Evolutionary conservation across 2,329 filamentous ascomycete species (phyloP).

Genomic region (Alternaria triticina): DNA sequence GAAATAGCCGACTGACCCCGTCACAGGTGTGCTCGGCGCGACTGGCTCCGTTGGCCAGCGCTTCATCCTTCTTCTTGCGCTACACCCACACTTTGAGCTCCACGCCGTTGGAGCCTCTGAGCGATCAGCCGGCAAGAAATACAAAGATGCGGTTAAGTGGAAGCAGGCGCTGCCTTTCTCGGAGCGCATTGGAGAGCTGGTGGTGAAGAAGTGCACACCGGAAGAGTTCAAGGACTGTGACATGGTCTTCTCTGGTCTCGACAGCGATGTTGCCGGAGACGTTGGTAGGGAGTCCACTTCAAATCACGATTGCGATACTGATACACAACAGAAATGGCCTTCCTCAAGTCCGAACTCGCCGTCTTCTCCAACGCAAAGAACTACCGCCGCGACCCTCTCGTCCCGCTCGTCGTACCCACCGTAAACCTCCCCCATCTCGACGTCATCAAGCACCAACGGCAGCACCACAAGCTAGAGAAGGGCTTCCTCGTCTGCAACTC

Average conservation of each 20-base stretch:
- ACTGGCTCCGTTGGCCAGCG: conserved; percentile 95
- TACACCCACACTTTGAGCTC: conserved; percentile 85
- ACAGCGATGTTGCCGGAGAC: conserved; percentile 90
- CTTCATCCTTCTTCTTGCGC: conserved; percentile 88
- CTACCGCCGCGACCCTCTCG: conserved; percentile 86
- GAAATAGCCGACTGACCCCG: conserved; percentile 15
- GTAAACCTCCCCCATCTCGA: conserved; percentile 89
- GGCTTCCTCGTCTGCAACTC: conserved; percentile 98
- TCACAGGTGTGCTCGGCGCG: conserved; percentile 75
- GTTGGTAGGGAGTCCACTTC: conserved; percentile 67
- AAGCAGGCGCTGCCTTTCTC: conserved; percentile 89
- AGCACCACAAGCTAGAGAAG: conserved; percentile 73
- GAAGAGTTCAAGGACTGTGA: conserved; percentile 88
- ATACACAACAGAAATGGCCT: conserved; percentile 72
- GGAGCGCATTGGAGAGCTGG: conserved; percentile 73
- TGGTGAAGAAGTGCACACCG: conserved; percentile 84
- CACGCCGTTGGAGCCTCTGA: conserved; percentile 89
- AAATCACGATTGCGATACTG: not conserved
- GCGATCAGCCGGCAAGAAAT: conserved; percentile 89
- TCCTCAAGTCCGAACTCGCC: conserved; percentile 83
- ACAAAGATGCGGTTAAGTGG: conserved; percentile 93
- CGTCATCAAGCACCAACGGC: conserved; percentile 86
- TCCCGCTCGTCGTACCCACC: conserved; percentile 92
- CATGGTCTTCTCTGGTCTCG: conserved; percentile 89
- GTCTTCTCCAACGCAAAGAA: conserved; percentile 99